A percentile compares a stretch with the other conserved stretches of the same genome.
Evolutionary conservation across 2,329 filamentous ascomycete genomes (phyloP).

Genomic region (Fusarium transvaalense): DNA sequence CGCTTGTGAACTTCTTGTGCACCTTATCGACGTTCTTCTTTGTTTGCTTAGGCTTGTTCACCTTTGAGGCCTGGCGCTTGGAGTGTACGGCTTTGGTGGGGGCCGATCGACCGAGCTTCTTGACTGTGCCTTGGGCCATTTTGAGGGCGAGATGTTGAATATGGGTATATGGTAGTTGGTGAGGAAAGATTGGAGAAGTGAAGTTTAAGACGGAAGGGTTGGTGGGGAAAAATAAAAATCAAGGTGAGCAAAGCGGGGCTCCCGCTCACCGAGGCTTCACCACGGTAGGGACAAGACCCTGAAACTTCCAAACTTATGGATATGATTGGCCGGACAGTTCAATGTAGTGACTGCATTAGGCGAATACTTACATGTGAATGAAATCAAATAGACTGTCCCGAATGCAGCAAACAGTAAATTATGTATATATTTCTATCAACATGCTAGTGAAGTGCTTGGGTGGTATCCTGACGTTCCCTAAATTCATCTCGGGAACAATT

Average conservation of each 20-base stretch:
- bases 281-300: neutral
- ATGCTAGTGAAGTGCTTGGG: constrained; percentile 16
- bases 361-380: neutral
- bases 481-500: constrained; percentile 13
- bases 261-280: constrained; percentile 25
- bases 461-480: constrained; percentile 41
- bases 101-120: constrained; percentile 59
- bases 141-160: neutral
- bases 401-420: neutral
- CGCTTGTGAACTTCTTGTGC: constrained; percentile 67
- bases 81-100: constrained; percentile 57
- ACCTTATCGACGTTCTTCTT: constrained; percentile 64
- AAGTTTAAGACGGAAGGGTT: constrained; percentile 12
- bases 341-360: neutral
- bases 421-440: constrained; percentile 26
- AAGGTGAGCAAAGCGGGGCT: constrained; percentile 36
- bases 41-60: constrained; percentile 62
- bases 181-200: constrained; percentile 52
- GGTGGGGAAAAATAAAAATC: constrained; percentile 34
- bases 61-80: constrained; percentile 59
- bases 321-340: neutral
- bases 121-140: constrained; percentile 69
- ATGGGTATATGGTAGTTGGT: constrained; percentile 1
- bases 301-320: neutral
- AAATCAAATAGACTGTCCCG: neutral